These are phyloP conservation scores for Sclerotinia glacialis DNA, from an alignment of 2,329 filamentous ascomycete species.

Conservation along the genomic window DNA sequence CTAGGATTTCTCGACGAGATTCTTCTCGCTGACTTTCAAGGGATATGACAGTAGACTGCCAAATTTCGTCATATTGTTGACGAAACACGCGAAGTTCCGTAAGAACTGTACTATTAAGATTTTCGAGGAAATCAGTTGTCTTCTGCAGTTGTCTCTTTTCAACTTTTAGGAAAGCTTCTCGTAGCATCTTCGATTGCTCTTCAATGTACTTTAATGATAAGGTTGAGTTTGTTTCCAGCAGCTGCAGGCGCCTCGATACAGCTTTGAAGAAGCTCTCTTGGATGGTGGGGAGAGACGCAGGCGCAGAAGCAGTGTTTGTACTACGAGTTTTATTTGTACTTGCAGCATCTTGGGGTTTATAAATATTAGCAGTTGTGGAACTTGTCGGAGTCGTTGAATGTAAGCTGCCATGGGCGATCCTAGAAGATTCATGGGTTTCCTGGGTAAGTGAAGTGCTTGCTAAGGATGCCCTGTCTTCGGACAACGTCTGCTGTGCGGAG, in stretches of 20 bases:
- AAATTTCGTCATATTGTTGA: constrained; percentile 90
- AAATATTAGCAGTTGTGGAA: constrained; percentile 22
- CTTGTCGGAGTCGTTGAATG: constrained; percentile 21
- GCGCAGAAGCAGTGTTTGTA: constrained; percentile 44
- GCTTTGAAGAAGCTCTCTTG: constrained; percentile 99
- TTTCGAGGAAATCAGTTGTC: constrained; percentile 75
- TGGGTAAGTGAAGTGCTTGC: constrained; percentile 1
- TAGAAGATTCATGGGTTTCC: constrained; percentile 15
- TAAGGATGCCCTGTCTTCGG: neutral
- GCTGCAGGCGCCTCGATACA: constrained; percentile 85
- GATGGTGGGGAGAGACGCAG: constrained; percentile 70
- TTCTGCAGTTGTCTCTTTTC: constrained; percentile 86
- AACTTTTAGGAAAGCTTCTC: constrained; percentile 80
- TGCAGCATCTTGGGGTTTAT: constrained; percentile 29
- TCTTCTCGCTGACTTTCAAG: constrained; percentile 85
- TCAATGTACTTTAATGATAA: constrained; percentile 94
- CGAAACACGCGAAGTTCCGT: constrained; percentile 74
- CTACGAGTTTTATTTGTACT: constrained; percentile 32
- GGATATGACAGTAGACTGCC: constrained; percentile 92
- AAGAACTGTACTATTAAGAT: constrained; percentile 83
- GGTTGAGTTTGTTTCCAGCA: constrained; percentile 89
- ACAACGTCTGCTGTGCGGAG: constrained; percentile 10
- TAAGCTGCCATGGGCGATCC: constrained; percentile 21
- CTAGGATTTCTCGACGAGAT: constrained; percentile 77
- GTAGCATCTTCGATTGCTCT: constrained; percentile 85